These are phyloP conservation scores for Chlamydomonas eustigma DNA, from an alignment of 139 green algal genomes.

Conservation along the genomic window DNA sequence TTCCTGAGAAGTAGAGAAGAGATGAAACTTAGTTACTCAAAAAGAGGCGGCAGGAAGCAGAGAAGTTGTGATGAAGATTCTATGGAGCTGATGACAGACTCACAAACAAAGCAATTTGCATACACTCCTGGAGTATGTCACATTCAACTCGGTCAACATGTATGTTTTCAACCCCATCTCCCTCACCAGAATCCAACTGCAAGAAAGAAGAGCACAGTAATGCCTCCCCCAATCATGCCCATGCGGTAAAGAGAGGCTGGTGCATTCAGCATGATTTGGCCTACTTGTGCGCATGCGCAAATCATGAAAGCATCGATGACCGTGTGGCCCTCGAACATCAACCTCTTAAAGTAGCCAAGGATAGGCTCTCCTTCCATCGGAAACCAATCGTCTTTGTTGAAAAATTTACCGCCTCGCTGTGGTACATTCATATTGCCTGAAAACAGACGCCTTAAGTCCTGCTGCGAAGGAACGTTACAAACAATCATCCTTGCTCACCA, in stretches of 20 bases:
- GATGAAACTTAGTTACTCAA: too few species aligned
- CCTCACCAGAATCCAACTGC: conserved; percentile 12
- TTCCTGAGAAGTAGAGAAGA: not conserved
- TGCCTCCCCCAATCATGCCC: not conserved
- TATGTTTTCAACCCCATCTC: not conserved
- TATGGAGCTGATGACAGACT: not conserved
- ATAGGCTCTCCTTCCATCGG: not conserved
- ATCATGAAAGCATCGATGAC: conserved; percentile 9
- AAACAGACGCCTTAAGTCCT: too few species aligned
- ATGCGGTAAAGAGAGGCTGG: conserved; percentile 7
- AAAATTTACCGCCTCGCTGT: conserved; percentile 13
- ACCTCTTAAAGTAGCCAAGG: not conserved
- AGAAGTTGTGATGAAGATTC: too few species aligned
- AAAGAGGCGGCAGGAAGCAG: too few species aligned
- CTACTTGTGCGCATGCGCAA: conserved; percentile 14
- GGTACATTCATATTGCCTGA: conserved; percentile 7
- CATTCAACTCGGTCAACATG: not conserved
- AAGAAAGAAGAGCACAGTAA: not conserved
- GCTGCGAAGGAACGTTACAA: too few species aligned
- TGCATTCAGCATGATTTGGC: conserved; percentile 19
- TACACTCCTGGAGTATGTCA: not conserved
- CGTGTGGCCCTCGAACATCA: conserved; percentile 9
- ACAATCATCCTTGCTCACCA: too few species aligned
- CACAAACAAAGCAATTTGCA: not conserved
- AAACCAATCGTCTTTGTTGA: conserved; percentile 16